phyloP scores from a whole-genome alignment of 2,329 filamentous ascomycete species.

The Talaromyces sp. region DNA sequence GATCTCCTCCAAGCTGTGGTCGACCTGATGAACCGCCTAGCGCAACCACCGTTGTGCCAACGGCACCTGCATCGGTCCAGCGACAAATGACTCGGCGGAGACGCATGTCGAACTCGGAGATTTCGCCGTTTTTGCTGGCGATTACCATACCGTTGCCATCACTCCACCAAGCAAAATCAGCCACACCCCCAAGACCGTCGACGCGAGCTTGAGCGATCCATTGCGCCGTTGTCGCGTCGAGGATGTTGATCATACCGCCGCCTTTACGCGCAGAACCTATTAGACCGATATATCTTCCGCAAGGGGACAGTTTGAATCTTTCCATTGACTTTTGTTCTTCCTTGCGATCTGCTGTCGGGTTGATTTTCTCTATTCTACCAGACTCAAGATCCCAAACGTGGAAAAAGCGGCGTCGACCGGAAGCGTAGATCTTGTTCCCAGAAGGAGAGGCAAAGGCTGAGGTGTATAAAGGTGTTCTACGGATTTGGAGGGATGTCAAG shows the following conservation, averaged over 20 bases:
- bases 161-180: slow-evolving; percentile 91
- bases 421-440: slow-evolving; percentile 80
- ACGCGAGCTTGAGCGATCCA: slow-evolving; percentile 82
- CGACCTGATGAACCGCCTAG: slow-evolving; percentile 57
- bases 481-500: slow-evolving; percentile 84
- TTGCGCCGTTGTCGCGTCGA: slow-evolving; percentile 76
- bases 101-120: slow-evolving; percentile 80
- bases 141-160: slow-evolving; percentile 78
- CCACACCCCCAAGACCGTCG: slow-evolving; percentile 76
- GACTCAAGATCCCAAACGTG: slow-evolving; percentile 88
- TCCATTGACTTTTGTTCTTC: slow-evolving; percentile 90
- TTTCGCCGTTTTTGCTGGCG: slow-evolving; percentile 78
- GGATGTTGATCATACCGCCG: slow-evolving; percentile 80
- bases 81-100: slow-evolving; percentile 68
- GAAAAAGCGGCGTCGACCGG: slow-evolving; percentile 84
- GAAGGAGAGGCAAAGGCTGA: slow-evolving; percentile 72
- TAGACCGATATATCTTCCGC: slow-evolving; percentile 80
- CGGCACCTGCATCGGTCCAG: slow-evolving; percentile 87
- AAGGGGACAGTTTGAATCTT: slow-evolving; percentile 79
- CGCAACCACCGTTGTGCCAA: slow-evolving; percentile 77
- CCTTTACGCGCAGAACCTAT: slow-evolving; percentile 77
- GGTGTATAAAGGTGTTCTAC: slow-evolving; percentile 76
- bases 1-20: slow-evolving; percentile 63
- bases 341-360: slow-evolving; percentile 64
- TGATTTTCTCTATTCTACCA: slow-evolving; percentile 78